These are phyloP conservation scores for Spinellus fusiger DNA, from an alignment of 192 early-diverging fungal genomes.

Conservation along the genomic window DNA sequence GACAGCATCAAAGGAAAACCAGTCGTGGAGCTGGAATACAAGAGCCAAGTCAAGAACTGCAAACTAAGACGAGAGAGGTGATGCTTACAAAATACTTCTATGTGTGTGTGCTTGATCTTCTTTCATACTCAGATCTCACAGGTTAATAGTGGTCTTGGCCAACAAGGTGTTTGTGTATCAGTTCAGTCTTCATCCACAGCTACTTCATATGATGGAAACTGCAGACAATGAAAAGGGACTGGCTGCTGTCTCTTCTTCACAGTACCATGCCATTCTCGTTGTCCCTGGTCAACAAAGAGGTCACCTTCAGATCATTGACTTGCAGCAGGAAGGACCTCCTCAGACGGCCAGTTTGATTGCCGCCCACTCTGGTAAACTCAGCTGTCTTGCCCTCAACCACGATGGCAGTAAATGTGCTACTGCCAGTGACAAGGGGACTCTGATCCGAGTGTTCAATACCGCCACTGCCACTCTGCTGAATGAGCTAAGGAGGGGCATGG, in stretches of 20 bases:
- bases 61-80: conserved; percentile 72
- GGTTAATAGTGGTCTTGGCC: conserved; percentile 67
- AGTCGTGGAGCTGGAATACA: conserved; percentile 72
- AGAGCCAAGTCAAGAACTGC: conserved; percentile 74
- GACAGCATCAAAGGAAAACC: conserved; percentile 70
- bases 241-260: conserved; percentile 60
- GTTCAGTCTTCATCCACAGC: conserved; percentile 61
- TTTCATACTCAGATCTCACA: conserved; percentile 14
- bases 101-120: conserved; percentile 1
- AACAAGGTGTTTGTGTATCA: conserved; percentile 81
- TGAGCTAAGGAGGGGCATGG: conserved; percentile 84
- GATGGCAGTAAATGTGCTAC: conserved; percentile 79
- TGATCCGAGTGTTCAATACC: conserved; percentile 85
- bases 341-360: conserved; percentile 76
- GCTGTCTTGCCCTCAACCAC: conserved; percentile 70
- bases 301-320: conserved; percentile 80
- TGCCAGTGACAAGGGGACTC: conserved; percentile 84
- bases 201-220: conserved; percentile 79
- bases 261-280: conserved; percentile 67
- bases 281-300: conserved; percentile 79
- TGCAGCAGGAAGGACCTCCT: too few species aligned
- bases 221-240: conserved; percentile 68
- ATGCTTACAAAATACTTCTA: background rate
- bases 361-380: conserved; percentile 73
- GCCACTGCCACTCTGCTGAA: conserved; percentile 64